Percentiles rank a stretch among this genome's conserved stretches.
phyloP scores from a whole-genome alignment of 768 basidiomycete species.

The Gymnopilus junonius region DNA sequence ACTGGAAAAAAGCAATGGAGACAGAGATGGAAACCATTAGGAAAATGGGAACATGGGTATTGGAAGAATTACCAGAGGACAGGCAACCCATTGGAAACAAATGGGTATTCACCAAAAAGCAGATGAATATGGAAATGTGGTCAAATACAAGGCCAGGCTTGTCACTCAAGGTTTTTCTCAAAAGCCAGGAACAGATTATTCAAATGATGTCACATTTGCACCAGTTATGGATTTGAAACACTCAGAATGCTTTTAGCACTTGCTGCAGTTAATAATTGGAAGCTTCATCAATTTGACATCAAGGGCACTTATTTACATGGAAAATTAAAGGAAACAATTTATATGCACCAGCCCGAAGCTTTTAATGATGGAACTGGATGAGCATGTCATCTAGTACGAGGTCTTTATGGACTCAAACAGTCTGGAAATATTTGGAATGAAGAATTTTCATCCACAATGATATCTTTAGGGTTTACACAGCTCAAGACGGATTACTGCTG shows the following conservation, averaged over 20 bases:
- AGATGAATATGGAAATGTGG: conserved; percentile 34
- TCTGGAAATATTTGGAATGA: conserved; percentile 29
- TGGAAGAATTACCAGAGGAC: conserved; percentile 26
- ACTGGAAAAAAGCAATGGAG: conserved; percentile 31
- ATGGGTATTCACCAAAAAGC: conserved; percentile 41
- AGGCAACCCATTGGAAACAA: conserved; percentile 28
- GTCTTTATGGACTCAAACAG: conserved; percentile 43
- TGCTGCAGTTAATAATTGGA: background rate
- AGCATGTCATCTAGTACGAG: conserved; percentile 25
- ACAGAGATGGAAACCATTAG: conserved; percentile 28
- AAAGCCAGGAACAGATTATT: conserved; percentile 39
- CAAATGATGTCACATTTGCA: conserved; percentile 28
- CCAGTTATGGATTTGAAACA: conserved; percentile 21
- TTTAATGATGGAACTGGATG: conserved; percentile 29
- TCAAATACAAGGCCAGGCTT: conserved; percentile 35
- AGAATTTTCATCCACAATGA: background rate
- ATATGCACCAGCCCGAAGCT: conserved; percentile 38
- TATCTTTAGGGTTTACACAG: conserved; percentile 6
- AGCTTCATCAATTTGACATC: background rate
- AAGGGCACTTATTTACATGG: conserved; percentile 19
- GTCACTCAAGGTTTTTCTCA: conserved; percentile 43
- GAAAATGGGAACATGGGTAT: conserved; percentile 33
- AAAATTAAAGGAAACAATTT: conserved; percentile 36
- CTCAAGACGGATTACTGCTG: conserved; percentile 24
- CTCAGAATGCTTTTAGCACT: background rate